phyloP scores from a whole-genome alignment of 2,329 filamentous ascomycete genomes.

The Epichloe gansuensis region DNA sequence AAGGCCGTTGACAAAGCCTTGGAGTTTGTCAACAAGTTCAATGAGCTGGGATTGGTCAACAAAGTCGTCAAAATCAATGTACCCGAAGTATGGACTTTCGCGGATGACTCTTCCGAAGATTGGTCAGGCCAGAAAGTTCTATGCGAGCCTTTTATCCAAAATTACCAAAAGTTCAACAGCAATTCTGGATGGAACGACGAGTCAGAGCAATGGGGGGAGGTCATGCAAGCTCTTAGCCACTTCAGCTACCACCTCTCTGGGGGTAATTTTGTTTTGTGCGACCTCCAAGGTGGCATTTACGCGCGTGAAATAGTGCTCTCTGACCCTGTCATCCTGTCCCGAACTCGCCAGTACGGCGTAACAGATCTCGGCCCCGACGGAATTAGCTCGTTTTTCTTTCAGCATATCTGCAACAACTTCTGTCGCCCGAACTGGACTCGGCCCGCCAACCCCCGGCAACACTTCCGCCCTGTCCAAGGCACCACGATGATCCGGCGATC shows the following conservation, averaged over 20 bases:
- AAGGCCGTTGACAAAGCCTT: conserved; percentile 22
- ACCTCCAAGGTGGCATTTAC: conserved; percentile 30
- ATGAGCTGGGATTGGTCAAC: conserved; percentile 17
- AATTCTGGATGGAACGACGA: conserved; percentile 26
- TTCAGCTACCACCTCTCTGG: conserved; percentile 27
- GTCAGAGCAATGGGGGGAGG: conserved; percentile 18
- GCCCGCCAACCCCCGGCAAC: conserved; percentile 1
- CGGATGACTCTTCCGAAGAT: neutral
- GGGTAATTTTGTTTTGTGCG: conserved; percentile 26
- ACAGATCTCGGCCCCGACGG: conserved; percentile 26
- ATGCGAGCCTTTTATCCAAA: conserved; percentile 26
- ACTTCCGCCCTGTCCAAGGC: conserved; percentile 2
- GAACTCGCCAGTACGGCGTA: conserved; percentile 21
- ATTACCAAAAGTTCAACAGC: conserved; percentile 32
- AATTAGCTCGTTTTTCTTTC: conserved; percentile 27
- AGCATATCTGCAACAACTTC: conserved; percentile 22
- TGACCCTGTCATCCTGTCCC: conserved; percentile 29
- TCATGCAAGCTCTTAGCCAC: conserved; percentile 31
- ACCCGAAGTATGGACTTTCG: conserved; percentile 20
- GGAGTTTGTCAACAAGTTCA: conserved; percentile 23
- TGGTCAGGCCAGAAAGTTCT: conserved; percentile 14
- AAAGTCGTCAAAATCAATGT: conserved; percentile 24
- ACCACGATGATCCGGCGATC: conserved; percentile 7
- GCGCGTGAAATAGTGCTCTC: conserved; percentile 22
- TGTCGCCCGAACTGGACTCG: conserved; percentile 13